Evolutionary conservation across 331 rosid species (phyloP).

Genomic region (Acacia concinna): DNA sequence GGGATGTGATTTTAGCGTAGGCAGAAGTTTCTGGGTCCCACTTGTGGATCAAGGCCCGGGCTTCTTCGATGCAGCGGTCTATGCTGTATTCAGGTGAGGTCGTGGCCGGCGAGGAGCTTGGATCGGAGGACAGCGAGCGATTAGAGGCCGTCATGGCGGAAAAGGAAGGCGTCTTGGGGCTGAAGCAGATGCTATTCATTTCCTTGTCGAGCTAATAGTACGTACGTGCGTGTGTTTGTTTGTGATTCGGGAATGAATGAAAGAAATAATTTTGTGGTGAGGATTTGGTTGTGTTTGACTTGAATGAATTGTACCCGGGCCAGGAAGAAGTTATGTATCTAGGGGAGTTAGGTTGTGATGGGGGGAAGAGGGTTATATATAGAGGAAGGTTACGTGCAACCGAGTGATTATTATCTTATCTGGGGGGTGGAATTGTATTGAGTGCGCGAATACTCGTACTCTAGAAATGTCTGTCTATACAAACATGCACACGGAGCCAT

Average conservation of each 20-base stretch:
- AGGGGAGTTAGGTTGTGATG: background rate
- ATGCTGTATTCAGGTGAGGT: constrained; percentile 36
- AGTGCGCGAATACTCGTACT: background rate
- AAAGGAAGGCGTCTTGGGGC: constrained; percentile 23
- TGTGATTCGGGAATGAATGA: background rate
- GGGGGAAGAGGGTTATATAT: background rate
- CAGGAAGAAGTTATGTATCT: background rate
- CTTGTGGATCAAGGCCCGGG: constrained; percentile 46
- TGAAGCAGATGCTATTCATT: constrained; percentile 29
- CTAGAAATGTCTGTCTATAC: background rate
- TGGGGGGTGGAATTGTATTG: background rate
- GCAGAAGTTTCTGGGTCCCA: constrained; percentile 61
- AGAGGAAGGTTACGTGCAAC: background rate
- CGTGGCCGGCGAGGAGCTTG: constrained; percentile 22
- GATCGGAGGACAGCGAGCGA: background rate
- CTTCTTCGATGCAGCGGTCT: constrained; percentile 40
- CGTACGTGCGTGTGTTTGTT: too few species aligned
- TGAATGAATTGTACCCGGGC: background rate
- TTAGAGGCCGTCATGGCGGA: background rate
- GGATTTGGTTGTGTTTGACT: background rate
- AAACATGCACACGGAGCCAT: background rate
- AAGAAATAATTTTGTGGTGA: background rate
- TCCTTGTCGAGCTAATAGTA: background rate
- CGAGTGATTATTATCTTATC: too few species aligned
- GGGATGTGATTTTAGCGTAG: constrained; percentile 59